Evolutionary conservation across 805 yeast genomes (phyloP).

Genomic region (Danielia reshetovae): DNA sequence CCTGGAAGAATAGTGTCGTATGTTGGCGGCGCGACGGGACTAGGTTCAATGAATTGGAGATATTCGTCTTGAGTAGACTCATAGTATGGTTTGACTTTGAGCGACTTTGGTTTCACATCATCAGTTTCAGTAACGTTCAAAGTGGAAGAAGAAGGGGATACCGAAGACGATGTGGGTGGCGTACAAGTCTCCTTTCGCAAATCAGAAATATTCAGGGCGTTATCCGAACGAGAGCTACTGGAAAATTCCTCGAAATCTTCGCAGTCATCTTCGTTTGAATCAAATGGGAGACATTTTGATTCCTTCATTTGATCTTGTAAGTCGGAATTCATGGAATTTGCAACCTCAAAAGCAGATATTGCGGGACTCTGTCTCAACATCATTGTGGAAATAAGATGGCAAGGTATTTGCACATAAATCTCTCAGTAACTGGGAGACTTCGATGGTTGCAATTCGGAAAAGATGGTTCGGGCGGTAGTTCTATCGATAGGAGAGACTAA

Average conservation of each 20-base stretch:
- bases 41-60: constrained; percentile 34
- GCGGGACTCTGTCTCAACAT: no score
- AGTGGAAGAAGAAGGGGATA: background rate
- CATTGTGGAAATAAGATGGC: no score
- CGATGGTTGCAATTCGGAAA: no score
- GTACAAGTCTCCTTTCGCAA: background rate
- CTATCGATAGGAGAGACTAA: no score
- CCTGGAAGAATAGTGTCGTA: constrained; percentile 40
- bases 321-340: background rate
- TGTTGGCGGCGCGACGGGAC: constrained; percentile 35
- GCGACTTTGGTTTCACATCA: background rate
- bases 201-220: background rate
- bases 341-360: no score
- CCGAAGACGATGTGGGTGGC: background rate
- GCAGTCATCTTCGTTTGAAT: background rate
- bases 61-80: constrained; percentile 9
- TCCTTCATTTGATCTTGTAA: no score
- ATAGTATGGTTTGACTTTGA: background rate
- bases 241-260: background rate
- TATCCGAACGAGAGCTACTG: constrained; percentile 1
- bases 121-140: background rate
- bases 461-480: no score
- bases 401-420: no score
- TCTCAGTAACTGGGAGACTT: no score
- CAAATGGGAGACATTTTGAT: background rate